Evolutionary conservation across 176 grass and related monocot genomes (phyloP), one percentile per base, ranked within the genome.

Genomic region (Phoenix dactylifera): DNA sequence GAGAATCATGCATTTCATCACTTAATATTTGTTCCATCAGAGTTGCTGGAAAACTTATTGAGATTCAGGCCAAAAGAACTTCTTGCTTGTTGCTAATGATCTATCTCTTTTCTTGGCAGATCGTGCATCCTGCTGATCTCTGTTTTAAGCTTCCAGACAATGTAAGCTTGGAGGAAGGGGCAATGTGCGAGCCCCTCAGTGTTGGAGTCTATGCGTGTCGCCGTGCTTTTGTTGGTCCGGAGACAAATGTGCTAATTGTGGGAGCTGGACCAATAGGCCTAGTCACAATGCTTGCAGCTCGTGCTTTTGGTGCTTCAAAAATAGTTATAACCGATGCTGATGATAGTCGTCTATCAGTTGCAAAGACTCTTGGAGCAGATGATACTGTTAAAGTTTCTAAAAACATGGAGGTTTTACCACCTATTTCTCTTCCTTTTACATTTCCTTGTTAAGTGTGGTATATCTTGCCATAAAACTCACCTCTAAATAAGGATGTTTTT

Each of bases 181-280:
- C 92, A 58, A 96, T 90, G 92, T 96, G 92, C 54, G 92, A 96
- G 80, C 92, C 92, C 0, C 92, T 96, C 16, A 96, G 92, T 72
- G 92, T 96, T 7, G 92, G 92, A 19, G 75, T 96, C 3, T 87
- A 96, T 74, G 87, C 92, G 19, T 88, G 83, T 57, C 86, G 86
- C 12, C 80, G 92, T 29, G 92, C 92, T 1, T 75, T 71, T 4
- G 79, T 96, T 2, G 83, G 86, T 7, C 75, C 81, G 12, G 86
- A 88, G 68, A 88, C 73, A 50, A 81, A 4, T 35, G 83, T 90
- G 26, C 78, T 96, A 15, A 74, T 96, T 54, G 61, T 96, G 35
- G 92, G 92, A 32, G 86, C 92, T 2, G 92, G 92, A 0, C 92
- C 87, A 10, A 96, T 96, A 57, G 92, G 92, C 0, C 76, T 90